Conservation (phyloP, 345 rosid genomes). For the Psidium friedrichsthalianum region DNA sequence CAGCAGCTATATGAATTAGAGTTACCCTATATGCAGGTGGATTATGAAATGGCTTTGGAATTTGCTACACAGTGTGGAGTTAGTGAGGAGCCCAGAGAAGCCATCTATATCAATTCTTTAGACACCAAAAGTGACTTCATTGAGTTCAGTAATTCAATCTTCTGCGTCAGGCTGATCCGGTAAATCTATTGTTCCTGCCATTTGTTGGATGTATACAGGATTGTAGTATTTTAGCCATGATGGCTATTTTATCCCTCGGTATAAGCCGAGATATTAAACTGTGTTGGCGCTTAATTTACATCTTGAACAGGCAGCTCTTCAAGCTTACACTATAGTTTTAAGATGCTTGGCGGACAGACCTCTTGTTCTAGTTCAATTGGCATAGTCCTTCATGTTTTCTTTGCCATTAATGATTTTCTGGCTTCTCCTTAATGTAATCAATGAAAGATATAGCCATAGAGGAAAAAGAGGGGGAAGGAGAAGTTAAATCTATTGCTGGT, state of each 20-base stretch:
- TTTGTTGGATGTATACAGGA: neutral
- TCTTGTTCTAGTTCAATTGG: neutral
- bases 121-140: slow-evolving; percentile 24
- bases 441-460: neutral
- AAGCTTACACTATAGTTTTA: neutral
- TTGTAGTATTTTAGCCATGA: neutral
- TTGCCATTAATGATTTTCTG: neutral
- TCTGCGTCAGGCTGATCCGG: slow-evolving; percentile 51
- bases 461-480: neutral
- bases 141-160: slow-evolving; percentile 45
- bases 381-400: neutral
- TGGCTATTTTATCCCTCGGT: neutral
- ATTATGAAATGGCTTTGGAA: slow-evolving; percentile 93
- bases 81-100: slow-evolving; percentile 78
- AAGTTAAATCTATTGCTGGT: neutral
- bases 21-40: slow-evolving; percentile 47
- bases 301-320: neutral
- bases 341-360: neutral
- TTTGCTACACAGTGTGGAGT: slow-evolving; percentile 93
- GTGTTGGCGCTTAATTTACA: neutral
- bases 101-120: slow-evolving; percentile 38
- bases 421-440: neutral
- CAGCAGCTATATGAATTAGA: neutral
- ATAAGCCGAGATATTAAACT: neutral
- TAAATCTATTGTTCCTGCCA: slow-evolving; percentile 3